Evolutionary conservation across 2,329 filamentous ascomycete species (phyloP).

Genomic region (Botrytis sinoallii): DNA sequence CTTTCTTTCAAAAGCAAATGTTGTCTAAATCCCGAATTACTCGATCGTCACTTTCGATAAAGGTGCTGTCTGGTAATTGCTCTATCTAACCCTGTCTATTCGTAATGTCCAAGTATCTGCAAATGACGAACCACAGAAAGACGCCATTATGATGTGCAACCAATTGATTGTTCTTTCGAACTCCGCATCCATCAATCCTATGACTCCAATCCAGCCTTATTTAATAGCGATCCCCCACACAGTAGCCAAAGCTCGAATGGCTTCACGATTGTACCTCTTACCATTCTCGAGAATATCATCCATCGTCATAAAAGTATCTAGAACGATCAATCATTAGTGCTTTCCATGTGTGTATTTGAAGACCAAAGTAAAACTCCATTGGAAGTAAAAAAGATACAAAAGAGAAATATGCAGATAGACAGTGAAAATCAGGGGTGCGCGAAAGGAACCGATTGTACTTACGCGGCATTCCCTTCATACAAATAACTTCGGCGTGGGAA

Average conservation of each 20-base stretch:
- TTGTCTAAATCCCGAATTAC: neutral
- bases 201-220: neutral
- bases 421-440: neutral
- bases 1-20: neutral
- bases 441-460: neutral
- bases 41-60: neutral
- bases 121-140: neutral
- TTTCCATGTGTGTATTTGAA: neutral
- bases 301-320: slow-evolving; percentile 27
- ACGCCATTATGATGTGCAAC: neutral
- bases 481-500: slow-evolving; percentile 19
- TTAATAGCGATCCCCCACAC: neutral
- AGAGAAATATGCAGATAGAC: neutral
- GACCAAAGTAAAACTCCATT: neutral
- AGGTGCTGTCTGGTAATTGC: neutral
- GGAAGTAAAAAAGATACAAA: neutral
- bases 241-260: slow-evolving; percentile 21
- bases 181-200: neutral
- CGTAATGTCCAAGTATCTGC: neutral
- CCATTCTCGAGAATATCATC: slow-evolving; percentile 27
- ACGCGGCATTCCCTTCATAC: slow-evolving; percentile 25
- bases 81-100: neutral
- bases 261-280: slow-evolving; percentile 25
- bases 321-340: neutral
- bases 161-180: neutral